Conservation (phyloP, 495 filamentous ascomycete genomes). For the Lasiosphaeria hispida region DNA sequence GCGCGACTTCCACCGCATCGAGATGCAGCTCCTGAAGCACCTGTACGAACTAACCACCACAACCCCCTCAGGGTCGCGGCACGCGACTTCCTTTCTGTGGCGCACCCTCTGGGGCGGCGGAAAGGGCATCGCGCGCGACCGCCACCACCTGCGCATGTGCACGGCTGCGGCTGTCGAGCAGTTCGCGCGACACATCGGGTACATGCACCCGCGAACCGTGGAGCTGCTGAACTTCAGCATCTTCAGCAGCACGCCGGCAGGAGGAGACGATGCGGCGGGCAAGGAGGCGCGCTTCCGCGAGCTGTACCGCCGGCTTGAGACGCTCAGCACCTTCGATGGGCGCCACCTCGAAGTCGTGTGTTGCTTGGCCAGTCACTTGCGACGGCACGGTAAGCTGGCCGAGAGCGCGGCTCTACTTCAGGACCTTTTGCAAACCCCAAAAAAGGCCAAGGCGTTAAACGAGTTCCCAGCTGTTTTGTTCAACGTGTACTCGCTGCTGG, state of each 20-base stretch:
- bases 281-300: neutral
- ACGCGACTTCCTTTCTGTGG: neutral
- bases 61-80: neutral
- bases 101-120: slow-evolving; percentile 4
- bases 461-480: neutral
- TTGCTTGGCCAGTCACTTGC: neutral
- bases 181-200: neutral
- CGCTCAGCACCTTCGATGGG: neutral
- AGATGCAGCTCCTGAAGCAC: slow-evolving; percentile 2
- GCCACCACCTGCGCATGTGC: neutral
- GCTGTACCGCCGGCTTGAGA: neutral
- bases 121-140: neutral
- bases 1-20: neutral
- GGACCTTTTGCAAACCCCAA: neutral
- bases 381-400: neutral
- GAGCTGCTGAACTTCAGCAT: slow-evolving; percentile 7
- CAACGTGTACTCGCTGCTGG: neutral
- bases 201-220: neutral
- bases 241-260: neutral
- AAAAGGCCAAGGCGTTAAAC: neutral
- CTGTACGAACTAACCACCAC: slow-evolving; percentile 6
- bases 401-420: neutral
- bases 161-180: neutral
- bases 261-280: neutral
- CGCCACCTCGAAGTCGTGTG: neutral